Percentiles rank a stretch among this genome's conserved stretches.
These are phyloP conservation scores for Cryptosporidium canis DNA, from an alignment of 169 alveolate species.

Conservation along the genomic window DNA sequence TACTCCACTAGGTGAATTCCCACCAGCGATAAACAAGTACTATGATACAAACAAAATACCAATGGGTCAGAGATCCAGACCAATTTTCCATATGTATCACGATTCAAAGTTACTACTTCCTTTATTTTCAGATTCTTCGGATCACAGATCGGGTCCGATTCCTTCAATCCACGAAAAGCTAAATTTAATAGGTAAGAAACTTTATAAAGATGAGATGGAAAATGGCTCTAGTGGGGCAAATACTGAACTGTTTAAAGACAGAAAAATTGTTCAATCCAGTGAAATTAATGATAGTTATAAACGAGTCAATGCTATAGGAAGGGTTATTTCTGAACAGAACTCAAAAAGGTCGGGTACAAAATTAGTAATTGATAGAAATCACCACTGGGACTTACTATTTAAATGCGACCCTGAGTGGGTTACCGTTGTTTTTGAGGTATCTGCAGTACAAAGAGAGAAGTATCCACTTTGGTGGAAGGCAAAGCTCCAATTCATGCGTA, in stretches of 20 bases:
- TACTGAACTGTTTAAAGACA: constrained; percentile 3
- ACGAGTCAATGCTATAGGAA: constrained; percentile 22
- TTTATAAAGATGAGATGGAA: background rate
- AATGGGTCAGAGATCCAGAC: constrained; percentile 45
- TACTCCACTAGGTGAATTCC: constrained; percentile 72
- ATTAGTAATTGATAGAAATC: constrained; percentile 32
- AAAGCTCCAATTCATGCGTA: constrained; percentile 13
- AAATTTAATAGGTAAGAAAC: constrained; percentile 48
- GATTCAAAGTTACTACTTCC: constrained; percentile 43
- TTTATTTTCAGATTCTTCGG: constrained; percentile 13
- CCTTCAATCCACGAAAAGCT: constrained; percentile 59
- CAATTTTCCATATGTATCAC: constrained; percentile 53
- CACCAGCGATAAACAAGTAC: constrained; percentile 43
- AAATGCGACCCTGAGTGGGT: constrained; percentile 73
- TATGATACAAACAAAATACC: constrained; percentile 53
- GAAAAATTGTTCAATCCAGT: constrained; percentile 47
- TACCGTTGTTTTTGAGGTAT: constrained; percentile 55
- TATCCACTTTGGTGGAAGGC: constrained; percentile 72
- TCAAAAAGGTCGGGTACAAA: background rate
- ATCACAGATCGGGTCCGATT: constrained; percentile 38
- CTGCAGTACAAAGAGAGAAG: constrained; percentile 68
- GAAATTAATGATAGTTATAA: constrained; percentile 43
- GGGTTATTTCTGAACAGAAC: background rate
- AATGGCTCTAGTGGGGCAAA: background rate
- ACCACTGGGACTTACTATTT: constrained; percentile 64